phyloP scores from a whole-genome alignment of 169 alveolate genomes.

The Cyclospora cayetanensis region DNA sequence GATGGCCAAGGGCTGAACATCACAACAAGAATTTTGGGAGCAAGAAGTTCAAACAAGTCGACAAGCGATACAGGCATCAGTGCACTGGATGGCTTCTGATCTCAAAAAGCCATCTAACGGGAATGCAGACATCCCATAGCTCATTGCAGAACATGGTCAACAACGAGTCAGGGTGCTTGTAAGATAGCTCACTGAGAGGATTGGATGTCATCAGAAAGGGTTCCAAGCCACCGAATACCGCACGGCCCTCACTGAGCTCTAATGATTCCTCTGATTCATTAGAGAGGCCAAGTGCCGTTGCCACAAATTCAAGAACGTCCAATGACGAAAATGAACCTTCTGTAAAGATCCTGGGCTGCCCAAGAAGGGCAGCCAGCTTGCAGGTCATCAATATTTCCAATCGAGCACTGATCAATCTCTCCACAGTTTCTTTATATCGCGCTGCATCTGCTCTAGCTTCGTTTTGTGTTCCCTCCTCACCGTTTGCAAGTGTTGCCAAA shows the following conservation, averaged over 20 bases:
- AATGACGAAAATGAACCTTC: background rate
- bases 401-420: background rate
- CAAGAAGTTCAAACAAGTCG: background rate
- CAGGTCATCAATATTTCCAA: background rate
- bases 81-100: too few species aligned
- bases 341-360: slow-evolving; percentile 8
- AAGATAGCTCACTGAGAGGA: background rate
- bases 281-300: background rate
- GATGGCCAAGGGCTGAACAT: slow-evolving; percentile 2
- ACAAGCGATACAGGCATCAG: background rate
- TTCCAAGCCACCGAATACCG: slow-evolving; percentile 36
- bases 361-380: slow-evolving; percentile 44
- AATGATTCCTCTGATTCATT: too few species aligned
- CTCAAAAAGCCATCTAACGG: background rate
- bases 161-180: background rate
- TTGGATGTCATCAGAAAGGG: slow-evolving; percentile 6
- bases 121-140: background rate
- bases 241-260: background rate
- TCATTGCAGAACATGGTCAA: background rate
- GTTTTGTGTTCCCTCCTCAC: background rate
- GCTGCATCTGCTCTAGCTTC: background rate
- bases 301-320: slow-evolving; percentile 4
- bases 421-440: background rate
- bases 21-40: background rate
- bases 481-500: background rate